Percentiles rank a stretch among this genome's conserved stretches.
phyloP scores from a whole-genome alignment of 768 basidiomycete genomes.

The Lyophyllum atratum region DNA sequence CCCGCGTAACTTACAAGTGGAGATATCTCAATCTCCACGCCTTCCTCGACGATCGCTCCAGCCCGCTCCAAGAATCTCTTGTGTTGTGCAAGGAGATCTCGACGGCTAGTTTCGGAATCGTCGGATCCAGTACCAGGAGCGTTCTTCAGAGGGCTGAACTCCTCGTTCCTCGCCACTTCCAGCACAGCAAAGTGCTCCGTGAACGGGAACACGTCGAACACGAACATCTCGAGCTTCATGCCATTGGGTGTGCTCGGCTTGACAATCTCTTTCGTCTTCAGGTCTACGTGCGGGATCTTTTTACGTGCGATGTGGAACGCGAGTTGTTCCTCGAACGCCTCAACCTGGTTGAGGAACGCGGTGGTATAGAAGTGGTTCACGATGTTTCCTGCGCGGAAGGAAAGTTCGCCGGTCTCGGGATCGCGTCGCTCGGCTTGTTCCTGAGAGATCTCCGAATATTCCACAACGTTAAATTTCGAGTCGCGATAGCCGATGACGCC shows the following conservation, averaged over 20 bases:
- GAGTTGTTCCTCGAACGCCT: constrained; percentile 83
- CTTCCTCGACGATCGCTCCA: constrained; percentile 73
- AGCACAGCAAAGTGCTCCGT: constrained; percentile 82
- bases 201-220: constrained; percentile 98
- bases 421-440: constrained; percentile 84
- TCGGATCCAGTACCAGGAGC: constrained; percentile 91
- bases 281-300: constrained; percentile 87
- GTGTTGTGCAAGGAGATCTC: constrained; percentile 89
- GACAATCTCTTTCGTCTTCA: constrained; percentile 63
- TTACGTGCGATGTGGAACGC: constrained; percentile 98
- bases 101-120: constrained; percentile 86
- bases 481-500: constrained; percentile 89
- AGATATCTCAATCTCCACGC: constrained; percentile 87
- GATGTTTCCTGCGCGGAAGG: constrained; percentile 95
- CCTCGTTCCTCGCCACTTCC: constrained; percentile 85
- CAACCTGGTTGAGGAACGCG: constrained; percentile 74
- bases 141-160: constrained; percentile 98
- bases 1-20: constrained; percentile 90
- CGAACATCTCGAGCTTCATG: constrained; percentile 98
- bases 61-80: constrained; percentile 77
- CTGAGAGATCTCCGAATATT: constrained; percentile 93
- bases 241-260: constrained; percentile 94
- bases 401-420: constrained; percentile 68
- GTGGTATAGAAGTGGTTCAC: constrained; percentile 98
- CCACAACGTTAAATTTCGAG: constrained; percentile 88